Conservation (phyloP, 305 asterid genomes). For the Coffea humblotiana region DNA sequence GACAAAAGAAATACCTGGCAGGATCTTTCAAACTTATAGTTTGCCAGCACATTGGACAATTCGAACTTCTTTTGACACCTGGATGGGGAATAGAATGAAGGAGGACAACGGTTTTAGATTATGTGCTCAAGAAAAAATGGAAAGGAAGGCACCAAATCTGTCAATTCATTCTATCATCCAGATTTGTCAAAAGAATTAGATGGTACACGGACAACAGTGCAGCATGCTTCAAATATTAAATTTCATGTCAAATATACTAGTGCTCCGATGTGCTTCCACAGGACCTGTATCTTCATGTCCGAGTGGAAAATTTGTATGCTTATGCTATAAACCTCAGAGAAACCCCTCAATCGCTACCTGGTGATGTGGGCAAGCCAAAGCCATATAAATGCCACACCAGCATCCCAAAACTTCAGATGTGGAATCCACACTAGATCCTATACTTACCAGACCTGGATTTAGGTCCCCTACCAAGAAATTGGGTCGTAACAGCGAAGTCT, state of each 20-base stretch:
- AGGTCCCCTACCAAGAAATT: too few species aligned
- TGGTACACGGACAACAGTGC: not conserved
- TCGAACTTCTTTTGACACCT: conserved; percentile 96
- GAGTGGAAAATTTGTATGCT: not conserved
- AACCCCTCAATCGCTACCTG: not conserved
- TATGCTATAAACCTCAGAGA: not conserved
- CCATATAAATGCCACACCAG: too few species aligned
- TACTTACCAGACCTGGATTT: too few species aligned
- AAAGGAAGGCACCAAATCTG: not conserved
- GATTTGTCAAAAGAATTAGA: not conserved
- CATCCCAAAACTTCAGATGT: too few species aligned
- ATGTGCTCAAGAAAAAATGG: not conserved
- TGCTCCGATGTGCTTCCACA: not conserved
- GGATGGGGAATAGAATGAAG: conserved; percentile 22
- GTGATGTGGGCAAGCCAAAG: too few species aligned
- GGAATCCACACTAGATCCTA: too few species aligned
- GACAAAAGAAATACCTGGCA: conserved; percentile 35
- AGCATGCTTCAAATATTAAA: not conserved
- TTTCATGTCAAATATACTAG: not conserved
- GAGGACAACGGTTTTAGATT: not conserved
- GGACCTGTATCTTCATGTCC: not conserved
- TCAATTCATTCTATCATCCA: not conserved
- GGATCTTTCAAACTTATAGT: conserved; percentile 70
- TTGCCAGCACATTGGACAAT: conserved; percentile 98
- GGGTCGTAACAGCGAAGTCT: not conserved